Evolutionary conservation across 371 early-diverging fungal species (phyloP).

Genomic region (Capillidium heterosporum): DNA sequence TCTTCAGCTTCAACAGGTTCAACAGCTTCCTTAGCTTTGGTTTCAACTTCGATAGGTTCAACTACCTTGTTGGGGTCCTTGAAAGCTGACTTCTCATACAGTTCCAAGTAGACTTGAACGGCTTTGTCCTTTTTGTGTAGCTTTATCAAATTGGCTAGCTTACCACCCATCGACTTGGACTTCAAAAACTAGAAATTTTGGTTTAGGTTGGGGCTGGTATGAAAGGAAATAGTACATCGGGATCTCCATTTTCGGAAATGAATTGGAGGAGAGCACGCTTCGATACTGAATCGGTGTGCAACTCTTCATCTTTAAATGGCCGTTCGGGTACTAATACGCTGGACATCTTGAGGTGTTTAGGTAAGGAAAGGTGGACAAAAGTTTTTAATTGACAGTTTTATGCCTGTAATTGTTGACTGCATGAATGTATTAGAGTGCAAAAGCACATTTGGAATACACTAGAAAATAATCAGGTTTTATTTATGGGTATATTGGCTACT

Average conservation of each 20-base stretch:
- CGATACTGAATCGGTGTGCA: background rate
- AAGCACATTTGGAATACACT: too few relatives aligned
- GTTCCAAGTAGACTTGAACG: slow-evolving; percentile 26
- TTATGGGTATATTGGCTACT: too few relatives aligned
- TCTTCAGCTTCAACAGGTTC: slow-evolving; percentile 15
- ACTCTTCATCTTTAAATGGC: slow-evolving; percentile 1
- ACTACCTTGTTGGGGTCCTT: slow-evolving; percentile 11
- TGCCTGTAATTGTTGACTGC: too few relatives aligned
- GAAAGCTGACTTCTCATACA: slow-evolving; percentile 31
- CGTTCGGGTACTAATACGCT: background rate
- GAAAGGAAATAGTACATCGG: background rate
- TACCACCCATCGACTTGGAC: slow-evolving; percentile 27
- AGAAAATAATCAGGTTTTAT: too few relatives aligned
- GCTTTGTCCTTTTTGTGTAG: slow-evolving; percentile 30
- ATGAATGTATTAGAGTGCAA: too few relatives aligned
- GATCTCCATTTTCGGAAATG: background rate
- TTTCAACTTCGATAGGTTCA: slow-evolving; percentile 11
- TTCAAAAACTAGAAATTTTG: slow-evolving; percentile 16
- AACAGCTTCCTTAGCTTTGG: slow-evolving; percentile 9
- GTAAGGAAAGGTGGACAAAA: too few relatives aligned
- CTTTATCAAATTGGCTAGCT: slow-evolving; percentile 24
- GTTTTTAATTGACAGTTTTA: too few relatives aligned
- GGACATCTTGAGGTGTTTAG: too few relatives aligned
- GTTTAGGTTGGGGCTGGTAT: background rate
- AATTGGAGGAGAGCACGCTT: background rate